These are phyloP conservation scores for Cladochytrium replicatum DNA, from an alignment of 192 early-diverging fungal genomes.

Conservation along the genomic window DNA sequence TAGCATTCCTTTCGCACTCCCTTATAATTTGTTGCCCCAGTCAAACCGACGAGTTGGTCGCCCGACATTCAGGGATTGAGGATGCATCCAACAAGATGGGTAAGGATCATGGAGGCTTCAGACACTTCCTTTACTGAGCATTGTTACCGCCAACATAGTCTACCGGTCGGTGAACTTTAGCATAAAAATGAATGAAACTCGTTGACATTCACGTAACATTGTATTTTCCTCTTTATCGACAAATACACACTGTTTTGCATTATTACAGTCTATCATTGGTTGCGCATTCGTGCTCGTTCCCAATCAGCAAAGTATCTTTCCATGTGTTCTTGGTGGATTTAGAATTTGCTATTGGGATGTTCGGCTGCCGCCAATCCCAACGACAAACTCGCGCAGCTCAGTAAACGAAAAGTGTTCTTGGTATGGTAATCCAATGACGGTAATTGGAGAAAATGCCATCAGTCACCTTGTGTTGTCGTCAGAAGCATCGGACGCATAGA, in stretches of 20 bases:
- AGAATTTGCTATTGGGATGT: constrained; percentile 69
- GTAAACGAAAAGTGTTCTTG: constrained; percentile 85
- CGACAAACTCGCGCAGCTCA: constrained; percentile 72
- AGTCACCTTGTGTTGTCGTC: constrained; percentile 10
- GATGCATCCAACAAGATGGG: constrained; percentile 74
- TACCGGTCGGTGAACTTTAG: too few relatives aligned
- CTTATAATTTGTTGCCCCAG: constrained; percentile 11
- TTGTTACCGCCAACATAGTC: too few relatives aligned
- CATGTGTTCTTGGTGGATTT: constrained; percentile 37
- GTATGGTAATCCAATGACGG: constrained; percentile 73
- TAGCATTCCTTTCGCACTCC: background rate
- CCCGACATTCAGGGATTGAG: constrained; percentile 76
- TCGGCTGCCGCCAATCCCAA: constrained; percentile 2
- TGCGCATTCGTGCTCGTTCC: background rate
- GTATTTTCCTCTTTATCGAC: too few relatives aligned
- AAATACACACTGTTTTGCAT: too few relatives aligned
- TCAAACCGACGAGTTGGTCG: constrained; percentile 53
- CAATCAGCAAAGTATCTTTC: background rate
- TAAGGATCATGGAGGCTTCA: too few relatives aligned
- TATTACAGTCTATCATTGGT: background rate
- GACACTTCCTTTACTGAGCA: too few relatives aligned
- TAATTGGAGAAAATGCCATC: too few relatives aligned
- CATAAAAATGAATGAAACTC: too few relatives aligned
- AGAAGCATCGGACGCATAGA: background rate
- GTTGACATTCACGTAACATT: too few relatives aligned